phyloP scores from a whole-genome alignment of 257 asterid species.

The Rubia yunnanensis region DNA sequence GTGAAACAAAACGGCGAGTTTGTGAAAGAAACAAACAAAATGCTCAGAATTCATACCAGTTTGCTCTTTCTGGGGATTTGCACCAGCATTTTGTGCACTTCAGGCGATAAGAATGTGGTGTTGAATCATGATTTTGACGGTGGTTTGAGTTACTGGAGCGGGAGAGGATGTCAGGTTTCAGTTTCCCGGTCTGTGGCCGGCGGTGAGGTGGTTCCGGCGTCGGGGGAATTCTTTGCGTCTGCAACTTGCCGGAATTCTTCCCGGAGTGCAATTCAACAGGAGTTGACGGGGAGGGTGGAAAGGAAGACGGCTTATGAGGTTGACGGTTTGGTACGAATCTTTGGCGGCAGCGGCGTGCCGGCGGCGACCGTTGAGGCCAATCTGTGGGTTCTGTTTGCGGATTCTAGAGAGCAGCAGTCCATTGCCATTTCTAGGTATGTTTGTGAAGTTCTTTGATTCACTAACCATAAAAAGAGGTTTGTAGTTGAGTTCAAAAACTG shows the following conservation, averaged over 20 bases:
- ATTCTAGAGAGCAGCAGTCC: constrained; percentile 64
- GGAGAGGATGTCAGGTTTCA: constrained; percentile 64
- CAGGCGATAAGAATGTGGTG: constrained; percentile 42
- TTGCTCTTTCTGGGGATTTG: neutral
- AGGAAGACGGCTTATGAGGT: constrained; percentile 72
- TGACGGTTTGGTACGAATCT: constrained; percentile 53
- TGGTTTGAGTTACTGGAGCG: constrained; percentile 76
- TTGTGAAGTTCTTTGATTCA: too few relatives aligned
- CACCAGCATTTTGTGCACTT: constrained; percentile 1
- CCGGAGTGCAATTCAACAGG: constrained; percentile 93
- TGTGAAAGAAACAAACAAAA: neutral
- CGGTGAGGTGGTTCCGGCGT: constrained; percentile 55
- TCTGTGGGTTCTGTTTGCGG: constrained; percentile 55
- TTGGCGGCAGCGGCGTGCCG: constrained; percentile 39
- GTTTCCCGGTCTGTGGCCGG: constrained; percentile 55
- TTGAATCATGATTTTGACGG: constrained; percentile 59
- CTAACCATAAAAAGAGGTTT: too few relatives aligned
- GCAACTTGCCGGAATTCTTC: constrained; percentile 56
- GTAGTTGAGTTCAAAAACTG: too few relatives aligned
- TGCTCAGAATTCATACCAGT: neutral
- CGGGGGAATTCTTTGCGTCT: constrained; percentile 69
- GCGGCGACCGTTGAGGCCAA: constrained; percentile 66
- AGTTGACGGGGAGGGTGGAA: constrained; percentile 61
- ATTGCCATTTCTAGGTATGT: constrained; percentile 54
- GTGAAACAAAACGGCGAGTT: neutral